phyloP scores from a whole-genome alignment of 2,329 filamentous ascomycete species.

The Myriosclerotinia scirpicola region DNA sequence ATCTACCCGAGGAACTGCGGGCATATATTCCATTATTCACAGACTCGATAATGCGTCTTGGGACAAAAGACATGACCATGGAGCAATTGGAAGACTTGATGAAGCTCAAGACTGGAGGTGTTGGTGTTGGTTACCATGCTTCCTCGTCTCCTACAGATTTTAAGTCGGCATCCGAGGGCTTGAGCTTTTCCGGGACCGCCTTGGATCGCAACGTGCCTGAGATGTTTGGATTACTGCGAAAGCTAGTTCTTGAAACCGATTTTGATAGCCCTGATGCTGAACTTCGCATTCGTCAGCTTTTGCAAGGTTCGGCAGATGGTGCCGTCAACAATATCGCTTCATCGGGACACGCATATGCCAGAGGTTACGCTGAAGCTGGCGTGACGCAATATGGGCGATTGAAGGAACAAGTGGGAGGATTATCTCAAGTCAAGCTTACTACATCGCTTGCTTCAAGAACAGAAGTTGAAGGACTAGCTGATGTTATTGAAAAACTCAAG shows the following conservation, averaged over 20 bases:
- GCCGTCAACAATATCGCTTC: constrained; percentile 90
- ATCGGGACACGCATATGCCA: constrained; percentile 83
- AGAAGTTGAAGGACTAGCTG: constrained; percentile 66
- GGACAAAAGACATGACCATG: constrained; percentile 84
- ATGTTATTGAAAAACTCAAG: constrained; percentile 81
- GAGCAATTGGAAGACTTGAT: constrained; percentile 94
- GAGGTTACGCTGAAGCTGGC: constrained; percentile 77
- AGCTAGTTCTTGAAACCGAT: constrained; percentile 80
- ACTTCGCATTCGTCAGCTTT: constrained; percentile 77
- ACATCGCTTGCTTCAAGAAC: constrained; percentile 74
- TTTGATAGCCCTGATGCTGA: constrained; percentile 83
- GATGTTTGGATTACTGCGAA: constrained; percentile 84
- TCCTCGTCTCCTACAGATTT: constrained; percentile 74
- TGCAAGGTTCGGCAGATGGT: constrained; percentile 84
- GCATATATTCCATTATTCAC: constrained; percentile 86
- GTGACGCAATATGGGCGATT: constrained; percentile 71
- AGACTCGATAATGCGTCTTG: constrained; percentile 88
- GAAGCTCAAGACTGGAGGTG: constrained; percentile 91
- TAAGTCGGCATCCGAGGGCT: constrained; percentile 71
- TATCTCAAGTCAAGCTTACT: constrained; percentile 84
- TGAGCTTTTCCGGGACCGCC: constrained; percentile 82
- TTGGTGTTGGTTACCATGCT: constrained; percentile 82
- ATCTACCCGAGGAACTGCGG: constrained; percentile 80
- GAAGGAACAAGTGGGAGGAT: constrained; percentile 82
- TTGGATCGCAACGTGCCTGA: constrained; percentile 85